Base-by-base conservation (phyloP, 2,329 filamentous ascomycete species). In the Claviceps paspali region DNA sequence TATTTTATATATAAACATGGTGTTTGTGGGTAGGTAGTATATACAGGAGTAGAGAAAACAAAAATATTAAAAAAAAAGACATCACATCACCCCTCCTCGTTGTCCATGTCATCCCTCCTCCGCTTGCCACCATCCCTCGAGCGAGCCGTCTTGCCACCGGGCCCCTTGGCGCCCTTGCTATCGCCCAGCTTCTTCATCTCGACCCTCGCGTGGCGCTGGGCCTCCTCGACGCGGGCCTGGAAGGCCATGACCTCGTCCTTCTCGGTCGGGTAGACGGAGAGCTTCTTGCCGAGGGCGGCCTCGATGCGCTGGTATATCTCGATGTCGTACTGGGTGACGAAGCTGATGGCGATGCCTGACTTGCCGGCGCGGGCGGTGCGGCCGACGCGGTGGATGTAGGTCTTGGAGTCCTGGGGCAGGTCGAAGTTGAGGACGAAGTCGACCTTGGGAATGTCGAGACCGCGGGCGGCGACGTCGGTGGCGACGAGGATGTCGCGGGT, bases 381-480 rank as follows among this genome's bases (percentile, higher is more conserved):
- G 15, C 86, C 86, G 1, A 94, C 85, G 36, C 86, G 73, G 57
- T 94, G 86, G 23, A 94, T 81, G 49, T 93, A 93, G 0, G 86
- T 94, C 60, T 93, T 92, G 49, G 75, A 82, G 57, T 92, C 84
- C 21, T 76, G 72, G 0, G 86, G 84, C 2, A 94, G 61, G 50
- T 94, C 86, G 46, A 79, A 82, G 60, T 94, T 94, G 46, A 94
- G 57, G 2, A 95, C 83, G 0, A 88, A 63, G 46, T 93, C 85
- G 10, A 95, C 86, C n/a, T 76, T 80, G 10, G 86, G 86, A 33
- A 95, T 93, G 64, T 95, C 87, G 6, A 95, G 68, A 67, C 87
- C 88, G 54, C 87, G 78, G 1, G 87, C 83, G 1, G 87, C 87
- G n/a, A 95, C 84, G 55, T 95, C 87, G 0, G 87, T 95, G 9